phyloP scores from a whole-genome alignment of 2,329 filamentous ascomycete genomes.

The Stemphylium lycopersici region DNA sequence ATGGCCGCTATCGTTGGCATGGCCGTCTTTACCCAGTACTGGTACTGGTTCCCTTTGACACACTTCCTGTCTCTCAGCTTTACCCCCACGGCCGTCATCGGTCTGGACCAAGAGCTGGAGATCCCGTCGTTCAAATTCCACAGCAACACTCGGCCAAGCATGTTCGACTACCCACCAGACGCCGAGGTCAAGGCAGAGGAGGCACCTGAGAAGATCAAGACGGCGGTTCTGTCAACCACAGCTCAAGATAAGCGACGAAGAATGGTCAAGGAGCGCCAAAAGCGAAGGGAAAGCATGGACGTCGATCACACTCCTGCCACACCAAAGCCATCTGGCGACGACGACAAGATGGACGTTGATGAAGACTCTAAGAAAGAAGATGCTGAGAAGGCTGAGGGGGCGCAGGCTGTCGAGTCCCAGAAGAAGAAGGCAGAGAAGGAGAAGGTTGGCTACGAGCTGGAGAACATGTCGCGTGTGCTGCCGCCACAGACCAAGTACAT shows the following conservation, averaged over 20 bases:
- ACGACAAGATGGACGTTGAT: constrained; percentile 84
- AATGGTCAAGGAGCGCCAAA: constrained; percentile 90
- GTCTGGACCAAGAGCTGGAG: constrained; percentile 89
- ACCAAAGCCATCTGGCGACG: constrained; percentile 66
- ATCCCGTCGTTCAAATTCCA: constrained; percentile 95
- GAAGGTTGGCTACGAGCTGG: constrained; percentile 93
- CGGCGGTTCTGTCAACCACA: constrained; percentile 93
- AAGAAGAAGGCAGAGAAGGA: constrained; percentile 96
- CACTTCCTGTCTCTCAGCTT: constrained; percentile 97
- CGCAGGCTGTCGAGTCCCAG: constrained; percentile 59
- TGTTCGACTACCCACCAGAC: constrained; percentile 98
- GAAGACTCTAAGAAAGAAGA: constrained; percentile 55
- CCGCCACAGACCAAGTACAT: constrained; percentile 94
- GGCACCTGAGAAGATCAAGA: constrained; percentile 90
- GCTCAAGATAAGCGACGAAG: constrained; percentile 95
- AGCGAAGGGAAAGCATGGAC: constrained; percentile 93
- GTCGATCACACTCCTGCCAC: constrained; percentile 80
- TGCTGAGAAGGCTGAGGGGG: constrained; percentile 59
- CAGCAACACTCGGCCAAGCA: constrained; percentile 89
- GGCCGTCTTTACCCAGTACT: constrained; percentile 98
- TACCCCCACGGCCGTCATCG: constrained; percentile 95
- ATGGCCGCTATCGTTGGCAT: constrained; percentile 98
- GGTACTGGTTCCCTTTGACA: constrained; percentile 99
- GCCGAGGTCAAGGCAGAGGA: constrained; percentile 95
- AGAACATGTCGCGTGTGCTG: constrained; percentile 95